Percentiles rank a stretch among this genome's conserved stretches.
Conservation (phyloP, 169 alveolate genomes). For the Plasmodium adleri region DNA sequence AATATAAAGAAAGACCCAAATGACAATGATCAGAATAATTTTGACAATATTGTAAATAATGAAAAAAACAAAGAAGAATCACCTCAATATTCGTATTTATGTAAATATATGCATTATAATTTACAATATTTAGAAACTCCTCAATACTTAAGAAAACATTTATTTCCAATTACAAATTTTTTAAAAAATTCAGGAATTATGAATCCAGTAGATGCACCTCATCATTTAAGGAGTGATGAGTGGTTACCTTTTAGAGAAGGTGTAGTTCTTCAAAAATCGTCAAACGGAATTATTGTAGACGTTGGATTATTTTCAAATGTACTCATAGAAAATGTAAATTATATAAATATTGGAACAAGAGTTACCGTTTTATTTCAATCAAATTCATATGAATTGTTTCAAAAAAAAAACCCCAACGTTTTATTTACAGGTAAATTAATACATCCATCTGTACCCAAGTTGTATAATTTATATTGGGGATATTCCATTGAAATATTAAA, state of each 20-base stretch:
- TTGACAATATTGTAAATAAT: not conserved
- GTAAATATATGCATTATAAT: conserved; percentile 61
- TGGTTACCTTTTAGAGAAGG: conserved; percentile 92
- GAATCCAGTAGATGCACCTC: conserved; percentile 99
- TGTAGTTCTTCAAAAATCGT: conserved; percentile 26
- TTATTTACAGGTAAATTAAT: conserved; percentile 64
- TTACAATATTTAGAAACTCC: conserved; percentile 98
- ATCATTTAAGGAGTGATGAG: conserved; percentile 96
- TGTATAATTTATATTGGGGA: conserved; percentile 67
- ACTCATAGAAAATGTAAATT: conserved; percentile 76
- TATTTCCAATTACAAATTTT: conserved; percentile 89
- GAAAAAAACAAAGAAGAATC: conserved; percentile 1
- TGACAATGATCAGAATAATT: not conserved
- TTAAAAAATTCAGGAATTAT: conserved; percentile 96
- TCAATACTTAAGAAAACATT: conserved; percentile 94
- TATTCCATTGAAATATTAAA: conserved; percentile 59
- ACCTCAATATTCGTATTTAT: conserved; percentile 33
- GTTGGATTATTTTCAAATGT: conserved; percentile 87
- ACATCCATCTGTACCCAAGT: conserved; percentile 46
- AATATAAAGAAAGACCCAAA: not conserved
- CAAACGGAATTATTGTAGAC: conserved; percentile 74
- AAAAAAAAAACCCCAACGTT: conserved; percentile 33
- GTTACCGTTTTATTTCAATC: conserved; percentile 70
- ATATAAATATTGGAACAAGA: conserved; percentile 65
- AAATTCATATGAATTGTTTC: conserved; percentile 18